Percentiles rank a stretch among this genome's conserved stretches.
Evolutionary conservation across 176 grass and related monocot genomes (phyloP).

Genomic region (Zoysia pacifica): DNA sequence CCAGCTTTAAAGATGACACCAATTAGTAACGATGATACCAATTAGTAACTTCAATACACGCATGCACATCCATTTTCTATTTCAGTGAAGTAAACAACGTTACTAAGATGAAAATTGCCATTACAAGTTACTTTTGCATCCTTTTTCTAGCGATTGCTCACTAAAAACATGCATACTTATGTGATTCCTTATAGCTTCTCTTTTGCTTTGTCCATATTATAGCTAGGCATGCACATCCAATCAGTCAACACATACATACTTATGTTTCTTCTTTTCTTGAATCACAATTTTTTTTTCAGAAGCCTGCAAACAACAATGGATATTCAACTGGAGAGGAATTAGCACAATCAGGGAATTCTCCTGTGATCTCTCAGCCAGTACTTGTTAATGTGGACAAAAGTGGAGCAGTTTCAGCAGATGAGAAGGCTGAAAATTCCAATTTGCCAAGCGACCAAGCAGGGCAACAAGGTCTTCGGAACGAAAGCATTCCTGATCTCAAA

Average conservation of each 20-base stretch:
- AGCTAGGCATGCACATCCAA: neutral
- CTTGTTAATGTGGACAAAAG: slow-evolving; percentile 53
- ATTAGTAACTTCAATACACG: neutral
- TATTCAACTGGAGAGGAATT: slow-evolving; percentile 46
- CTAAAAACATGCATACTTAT: neutral
- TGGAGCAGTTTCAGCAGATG: slow-evolving; percentile 34
- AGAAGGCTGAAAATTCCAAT: slow-evolving; percentile 46
- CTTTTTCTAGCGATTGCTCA: neutral
- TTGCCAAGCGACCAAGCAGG: slow-evolving; percentile 20
- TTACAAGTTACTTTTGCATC: neutral
- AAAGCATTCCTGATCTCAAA: slow-evolving; percentile 37
- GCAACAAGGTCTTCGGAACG: slow-evolving; percentile 40
- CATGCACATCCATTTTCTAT: neutral
- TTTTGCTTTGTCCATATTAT: slow-evolving; percentile 13
- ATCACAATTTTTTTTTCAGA: slow-evolving; percentile 27
- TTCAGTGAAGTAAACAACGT: neutral
- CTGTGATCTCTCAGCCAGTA: slow-evolving; percentile 78
- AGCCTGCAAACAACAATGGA: slow-evolving; percentile 57
- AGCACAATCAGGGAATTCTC: slow-evolving; percentile 52
- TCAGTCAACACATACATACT: neutral
- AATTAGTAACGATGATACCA: neutral
- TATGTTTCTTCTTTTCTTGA: neutral
- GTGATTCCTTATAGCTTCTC: neutral
- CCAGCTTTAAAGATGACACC: neutral
- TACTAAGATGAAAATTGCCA: neutral